These are phyloP conservation scores for Hymenoscyphus scutula DNA, from an alignment of 2,329 filamentous ascomycete genomes.

Conservation along the genomic window DNA sequence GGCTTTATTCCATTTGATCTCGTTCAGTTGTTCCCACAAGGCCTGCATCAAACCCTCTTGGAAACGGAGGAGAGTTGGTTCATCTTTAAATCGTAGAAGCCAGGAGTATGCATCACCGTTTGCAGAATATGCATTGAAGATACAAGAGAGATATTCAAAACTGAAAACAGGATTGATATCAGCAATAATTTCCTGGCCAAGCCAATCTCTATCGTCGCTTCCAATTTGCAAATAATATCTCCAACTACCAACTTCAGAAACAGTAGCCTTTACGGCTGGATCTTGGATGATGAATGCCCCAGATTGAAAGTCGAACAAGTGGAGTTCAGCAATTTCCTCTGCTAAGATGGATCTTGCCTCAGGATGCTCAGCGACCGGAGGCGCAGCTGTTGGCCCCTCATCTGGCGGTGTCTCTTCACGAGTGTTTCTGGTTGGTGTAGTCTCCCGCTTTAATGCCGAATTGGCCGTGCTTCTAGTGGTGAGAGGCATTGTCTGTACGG, in stretches of 20 bases:
- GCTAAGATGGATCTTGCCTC: slow-evolving; percentile 70
- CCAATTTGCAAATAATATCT: slow-evolving; percentile 92
- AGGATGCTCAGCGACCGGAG: slow-evolving; percentile 60
- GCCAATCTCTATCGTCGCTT: slow-evolving; percentile 73
- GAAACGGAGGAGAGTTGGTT: slow-evolving; percentile 76
- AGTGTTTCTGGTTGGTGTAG: slow-evolving; percentile 12
- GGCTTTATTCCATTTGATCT: slow-evolving; percentile 89
- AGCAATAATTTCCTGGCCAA: slow-evolving; percentile 79
- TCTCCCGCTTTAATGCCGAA: slow-evolving; percentile 43
- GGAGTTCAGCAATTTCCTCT: slow-evolving; percentile 77
- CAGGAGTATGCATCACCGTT: slow-evolving; percentile 93
- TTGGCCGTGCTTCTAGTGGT: slow-evolving; percentile 41
- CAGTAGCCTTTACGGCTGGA: slow-evolving; percentile 67
- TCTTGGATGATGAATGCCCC: slow-evolving; percentile 85
- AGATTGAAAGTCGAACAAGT: slow-evolving; percentile 87
- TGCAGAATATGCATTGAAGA: slow-evolving; percentile 93
- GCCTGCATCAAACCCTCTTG: slow-evolving; percentile 94
- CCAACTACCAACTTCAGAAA: slow-evolving; percentile 80
- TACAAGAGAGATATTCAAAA: slow-evolving; percentile 97
- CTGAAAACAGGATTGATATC: slow-evolving; percentile 99
- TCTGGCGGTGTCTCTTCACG: slow-evolving; percentile 36
- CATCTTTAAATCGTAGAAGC: slow-evolving; percentile 88
- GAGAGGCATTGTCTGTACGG: slow-evolving; percentile 28
- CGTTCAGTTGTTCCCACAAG: slow-evolving; percentile 93
- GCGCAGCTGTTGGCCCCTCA: slow-evolving; percentile 54